phyloP scores from a whole-genome alignment of 1,284 basidiomycete genomes.

The Tetrapyrgos nigripes region DNA sequence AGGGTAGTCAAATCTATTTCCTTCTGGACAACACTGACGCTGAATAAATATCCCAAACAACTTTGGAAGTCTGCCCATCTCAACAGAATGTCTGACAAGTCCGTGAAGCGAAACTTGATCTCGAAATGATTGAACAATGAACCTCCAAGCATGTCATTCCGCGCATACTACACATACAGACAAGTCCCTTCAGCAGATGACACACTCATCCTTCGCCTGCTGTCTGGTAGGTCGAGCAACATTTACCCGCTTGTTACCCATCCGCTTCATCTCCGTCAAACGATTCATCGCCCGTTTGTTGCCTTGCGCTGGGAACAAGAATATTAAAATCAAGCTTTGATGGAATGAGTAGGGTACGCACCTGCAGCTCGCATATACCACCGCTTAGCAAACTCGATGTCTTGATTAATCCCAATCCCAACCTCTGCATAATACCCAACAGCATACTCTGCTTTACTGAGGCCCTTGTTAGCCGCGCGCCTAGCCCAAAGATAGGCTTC shows the following conservation, averaged over 20 bases:
- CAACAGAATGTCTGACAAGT: too few relatives aligned
- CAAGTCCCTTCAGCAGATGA: constrained; percentile 84
- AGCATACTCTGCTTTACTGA: constrained; percentile 95
- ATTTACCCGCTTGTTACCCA: constrained; percentile 74
- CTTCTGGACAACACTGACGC: too few relatives aligned
- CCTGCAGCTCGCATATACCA: constrained; percentile 99
- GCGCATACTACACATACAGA: too few relatives aligned
- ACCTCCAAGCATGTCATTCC: too few relatives aligned
- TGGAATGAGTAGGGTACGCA: constrained; percentile 40
- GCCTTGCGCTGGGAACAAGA: constrained; percentile 75
- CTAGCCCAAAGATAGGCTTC: constrained; percentile 98
- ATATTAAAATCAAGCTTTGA: background rate
- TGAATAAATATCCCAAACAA: too few relatives aligned
- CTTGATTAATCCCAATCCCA: constrained; percentile 96
- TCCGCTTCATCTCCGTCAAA: constrained; percentile 89
- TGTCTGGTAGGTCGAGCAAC: constrained; percentile 88
- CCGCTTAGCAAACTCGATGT: constrained; percentile 94
- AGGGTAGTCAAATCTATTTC: too few relatives aligned
- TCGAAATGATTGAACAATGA: too few relatives aligned
- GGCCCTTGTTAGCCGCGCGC: constrained; percentile 90
- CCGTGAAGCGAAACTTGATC: too few relatives aligned
- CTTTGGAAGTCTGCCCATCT: too few relatives aligned
- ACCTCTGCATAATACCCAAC: constrained; percentile 98
- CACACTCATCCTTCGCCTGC: constrained; percentile 91
- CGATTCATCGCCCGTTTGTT: constrained; percentile 96